phyloP scores from a whole-genome alignment of 2,329 filamentous ascomycete genomes.

The Aspergillus ruber region DNA sequence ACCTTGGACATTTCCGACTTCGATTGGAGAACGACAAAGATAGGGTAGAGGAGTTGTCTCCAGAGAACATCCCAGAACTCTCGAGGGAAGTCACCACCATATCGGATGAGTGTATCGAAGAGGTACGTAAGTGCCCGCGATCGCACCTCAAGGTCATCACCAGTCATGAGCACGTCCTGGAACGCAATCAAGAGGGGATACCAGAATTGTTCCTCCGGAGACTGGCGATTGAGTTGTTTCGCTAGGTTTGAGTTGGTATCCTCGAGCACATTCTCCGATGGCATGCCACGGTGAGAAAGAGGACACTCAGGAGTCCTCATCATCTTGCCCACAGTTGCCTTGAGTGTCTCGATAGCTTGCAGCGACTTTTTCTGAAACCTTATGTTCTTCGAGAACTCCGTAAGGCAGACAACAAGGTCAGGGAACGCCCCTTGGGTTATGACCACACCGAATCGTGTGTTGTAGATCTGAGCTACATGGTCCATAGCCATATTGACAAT shows the following conservation, averaged over 20 bases:
- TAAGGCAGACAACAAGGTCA: constrained; percentile 90
- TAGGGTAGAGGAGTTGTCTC: constrained; percentile 93
- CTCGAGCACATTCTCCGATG: constrained; percentile 40
- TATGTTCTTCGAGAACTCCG: constrained; percentile 97
- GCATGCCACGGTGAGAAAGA: constrained; percentile 60
- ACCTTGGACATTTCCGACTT: constrained; percentile 95
- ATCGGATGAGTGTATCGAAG: constrained; percentile 84
- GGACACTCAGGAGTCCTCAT: constrained; percentile 92
- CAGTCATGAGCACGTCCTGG: constrained; percentile 98
- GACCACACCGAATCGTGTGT: constrained; percentile 88
- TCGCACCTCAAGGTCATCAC: constrained; percentile 93
- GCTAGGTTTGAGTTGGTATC: constrained; percentile 45
- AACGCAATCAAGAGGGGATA: constrained; percentile 97
- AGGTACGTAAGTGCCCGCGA: constrained; percentile 86
- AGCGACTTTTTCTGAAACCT: constrained; percentile 98
- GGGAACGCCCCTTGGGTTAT: constrained; percentile 96
- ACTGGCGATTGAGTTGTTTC: constrained; percentile 67
- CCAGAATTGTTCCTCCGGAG: constrained; percentile 96
- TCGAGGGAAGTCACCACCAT: constrained; percentile 82
- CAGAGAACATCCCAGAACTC: constrained; percentile 99
- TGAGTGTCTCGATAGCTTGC: constrained; percentile 89
- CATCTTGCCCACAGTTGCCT: constrained; percentile 91
- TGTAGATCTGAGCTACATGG: constrained; percentile 93
- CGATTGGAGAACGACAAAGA: constrained; percentile 95
- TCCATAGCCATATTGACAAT: constrained; percentile 97